Conservation (phyloP, 495 filamentous ascomycete species). For the Aspergillus saccharolyticus region DNA sequence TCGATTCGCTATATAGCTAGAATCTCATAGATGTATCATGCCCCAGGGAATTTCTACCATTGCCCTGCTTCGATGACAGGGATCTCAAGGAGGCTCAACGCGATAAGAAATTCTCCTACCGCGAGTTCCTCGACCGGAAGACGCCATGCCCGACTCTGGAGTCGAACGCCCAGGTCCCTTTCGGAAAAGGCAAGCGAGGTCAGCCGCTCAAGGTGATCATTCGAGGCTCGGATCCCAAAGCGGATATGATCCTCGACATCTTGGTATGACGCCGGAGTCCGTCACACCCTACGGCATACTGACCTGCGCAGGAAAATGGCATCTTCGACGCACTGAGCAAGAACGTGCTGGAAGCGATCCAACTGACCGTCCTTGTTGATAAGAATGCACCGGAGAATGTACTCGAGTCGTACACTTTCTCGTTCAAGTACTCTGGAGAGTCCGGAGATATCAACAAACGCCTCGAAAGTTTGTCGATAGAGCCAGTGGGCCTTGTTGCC, state of each 20-base stretch:
- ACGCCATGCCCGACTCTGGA: background rate
- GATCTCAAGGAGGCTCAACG: conserved; percentile 21
- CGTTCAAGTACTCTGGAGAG: conserved; percentile 38
- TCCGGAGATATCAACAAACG: conserved; percentile 15
- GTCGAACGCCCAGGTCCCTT: conserved; percentile 9
- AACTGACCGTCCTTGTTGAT: conserved; percentile 42
- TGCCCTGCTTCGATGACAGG: conserved; percentile 26
- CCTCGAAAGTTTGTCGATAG: conserved; percentile 30
- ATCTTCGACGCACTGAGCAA: conserved; percentile 41
- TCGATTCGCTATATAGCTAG: background rate
- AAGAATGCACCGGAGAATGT: conserved; percentile 32
- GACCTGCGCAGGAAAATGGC: conserved; percentile 36
- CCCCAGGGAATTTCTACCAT: conserved; percentile 33
- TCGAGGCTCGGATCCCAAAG: conserved; percentile 29
- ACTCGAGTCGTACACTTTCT: conserved; percentile 48
- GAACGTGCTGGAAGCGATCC: conserved; percentile 37
- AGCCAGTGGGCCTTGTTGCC: conserved; percentile 30
- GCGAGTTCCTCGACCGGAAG: conserved; percentile 22
- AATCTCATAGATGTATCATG: conserved; percentile 1
- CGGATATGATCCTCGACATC: conserved; percentile 39
- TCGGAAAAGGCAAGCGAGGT: conserved; percentile 20
- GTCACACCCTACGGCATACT: background rate
- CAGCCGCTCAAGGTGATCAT: conserved; percentile 32
- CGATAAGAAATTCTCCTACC: conserved; percentile 22
- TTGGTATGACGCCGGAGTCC: conserved; percentile 26